Conservation (phyloP, 106 monocot genomes). For the Amphibolis antarctica region DNA sequence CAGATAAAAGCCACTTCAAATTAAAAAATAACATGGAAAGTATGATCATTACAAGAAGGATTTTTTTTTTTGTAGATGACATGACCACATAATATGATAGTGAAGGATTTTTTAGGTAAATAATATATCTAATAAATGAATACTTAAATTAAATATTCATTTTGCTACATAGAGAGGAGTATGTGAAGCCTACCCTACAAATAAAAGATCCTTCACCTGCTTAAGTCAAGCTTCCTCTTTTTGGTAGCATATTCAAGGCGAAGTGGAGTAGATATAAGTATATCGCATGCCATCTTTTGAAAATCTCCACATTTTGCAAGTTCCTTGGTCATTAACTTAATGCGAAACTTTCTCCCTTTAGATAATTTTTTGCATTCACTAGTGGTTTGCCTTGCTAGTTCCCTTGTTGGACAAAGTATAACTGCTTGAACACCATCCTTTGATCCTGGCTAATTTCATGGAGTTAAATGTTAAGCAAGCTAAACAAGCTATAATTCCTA, state of each 20-base stretch:
- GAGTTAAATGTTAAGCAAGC: constrained; percentile 9
- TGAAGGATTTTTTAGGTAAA: neutral
- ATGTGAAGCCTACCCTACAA: neutral
- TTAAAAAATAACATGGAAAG: too few relatives aligned
- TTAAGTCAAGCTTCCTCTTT: constrained; percentile 80
- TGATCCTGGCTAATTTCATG: constrained; percentile 56
- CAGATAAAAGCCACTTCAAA: too few relatives aligned
- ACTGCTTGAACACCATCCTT: constrained; percentile 79
- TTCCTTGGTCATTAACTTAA: constrained; percentile 93
- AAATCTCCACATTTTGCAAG: constrained; percentile 70
- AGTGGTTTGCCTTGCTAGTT: constrained; percentile 84
- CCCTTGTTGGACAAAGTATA: constrained; percentile 94
- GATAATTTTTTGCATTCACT: constrained; percentile 86
- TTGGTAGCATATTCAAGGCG: constrained; percentile 64
- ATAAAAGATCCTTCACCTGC: constrained; percentile 35
- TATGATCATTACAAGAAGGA: too few relatives aligned
- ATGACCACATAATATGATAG: neutral
- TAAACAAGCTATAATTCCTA: neutral
- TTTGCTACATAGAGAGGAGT: neutral
- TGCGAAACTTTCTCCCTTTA: constrained; percentile 71
- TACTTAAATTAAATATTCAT: neutral
- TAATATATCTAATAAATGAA: neutral
- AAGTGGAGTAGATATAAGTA: constrained; percentile 91
- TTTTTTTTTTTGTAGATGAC: too few relatives aligned
- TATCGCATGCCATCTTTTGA: constrained; percentile 66